These are phyloP conservation scores for Perilla frutescens DNA, from an alignment of 257 asterid genomes.

Conservation along the genomic window DNA sequence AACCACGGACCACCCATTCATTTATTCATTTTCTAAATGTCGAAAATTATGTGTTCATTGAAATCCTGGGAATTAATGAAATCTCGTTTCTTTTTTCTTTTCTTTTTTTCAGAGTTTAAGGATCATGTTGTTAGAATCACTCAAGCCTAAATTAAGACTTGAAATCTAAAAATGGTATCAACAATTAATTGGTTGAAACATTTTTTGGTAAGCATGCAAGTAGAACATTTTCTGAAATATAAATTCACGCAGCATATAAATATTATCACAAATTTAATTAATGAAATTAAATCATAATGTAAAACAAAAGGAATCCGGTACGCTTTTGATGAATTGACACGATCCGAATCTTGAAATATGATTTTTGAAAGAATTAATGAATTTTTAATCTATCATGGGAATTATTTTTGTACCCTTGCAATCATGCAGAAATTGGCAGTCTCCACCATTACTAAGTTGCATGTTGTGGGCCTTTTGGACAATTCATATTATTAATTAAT, in stretches of 20 bases:
- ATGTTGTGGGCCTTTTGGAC: constrained; percentile 38
- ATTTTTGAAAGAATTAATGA: background rate
- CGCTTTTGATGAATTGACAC: background rate
- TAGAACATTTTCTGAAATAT: too few species aligned
- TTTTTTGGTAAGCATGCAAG: too few species aligned
- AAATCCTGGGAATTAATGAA: background rate
- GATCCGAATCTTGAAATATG: background rate
- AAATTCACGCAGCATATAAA: too few species aligned
- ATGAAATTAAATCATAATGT: too few species aligned
- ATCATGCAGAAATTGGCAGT: constrained; percentile 24
- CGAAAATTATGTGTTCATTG: background rate
- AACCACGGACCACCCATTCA: background rate
- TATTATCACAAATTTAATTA: too few species aligned
- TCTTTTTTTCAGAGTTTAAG: too few species aligned
- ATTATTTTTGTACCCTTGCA: background rate
- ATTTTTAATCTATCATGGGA: background rate
- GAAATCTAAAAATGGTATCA: background rate
- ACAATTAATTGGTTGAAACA: background rate
- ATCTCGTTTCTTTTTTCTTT: background rate
- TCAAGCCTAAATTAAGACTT: too few species aligned
- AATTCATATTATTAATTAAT: background rate
- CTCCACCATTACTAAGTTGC: constrained; percentile 34
- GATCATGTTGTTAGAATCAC: too few species aligned
- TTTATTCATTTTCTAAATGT: background rate
- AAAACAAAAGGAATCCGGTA: too few species aligned